These are phyloP conservation scores for Priceomyces carsonii DNA, from an alignment of 805 yeast genomes.

Conservation along the genomic window DNA sequence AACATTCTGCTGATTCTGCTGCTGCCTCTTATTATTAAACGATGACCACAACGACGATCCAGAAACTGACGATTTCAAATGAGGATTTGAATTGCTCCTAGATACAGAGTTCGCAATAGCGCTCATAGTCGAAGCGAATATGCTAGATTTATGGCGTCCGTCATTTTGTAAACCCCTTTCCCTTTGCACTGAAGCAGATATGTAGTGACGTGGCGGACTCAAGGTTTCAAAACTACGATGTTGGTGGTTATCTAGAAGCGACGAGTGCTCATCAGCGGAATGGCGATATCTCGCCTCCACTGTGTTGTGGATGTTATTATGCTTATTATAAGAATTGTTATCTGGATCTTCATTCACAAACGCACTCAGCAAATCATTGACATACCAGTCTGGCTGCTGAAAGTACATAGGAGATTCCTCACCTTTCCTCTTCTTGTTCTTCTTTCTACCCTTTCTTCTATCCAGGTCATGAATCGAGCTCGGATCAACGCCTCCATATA, in stretches of 20 bases:
- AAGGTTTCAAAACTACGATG: slow-evolving; percentile 4
- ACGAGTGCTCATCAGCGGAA: too few relatives aligned
- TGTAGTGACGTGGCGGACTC: slow-evolving; percentile 11
- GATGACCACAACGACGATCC: slow-evolving; percentile 1
- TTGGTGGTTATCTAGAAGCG: too few relatives aligned
- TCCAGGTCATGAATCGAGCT: too few relatives aligned
- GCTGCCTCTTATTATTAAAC: background rate
- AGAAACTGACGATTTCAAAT: slow-evolving; percentile 7
- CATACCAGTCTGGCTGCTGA: slow-evolving; percentile 43
- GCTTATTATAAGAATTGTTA: background rate
- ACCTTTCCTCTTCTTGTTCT: too few relatives aligned
- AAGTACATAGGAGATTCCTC: slow-evolving; percentile 20
- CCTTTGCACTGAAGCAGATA: slow-evolving; percentile 3
- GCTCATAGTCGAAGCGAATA: slow-evolving; percentile 17
- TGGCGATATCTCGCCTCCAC: too few relatives aligned
- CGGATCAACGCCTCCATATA: too few relatives aligned
- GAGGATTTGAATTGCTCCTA: slow-evolving; percentile 8
- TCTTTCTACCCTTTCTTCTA: too few relatives aligned
- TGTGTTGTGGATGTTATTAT: too few relatives aligned
- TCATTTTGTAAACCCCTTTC: too few relatives aligned
- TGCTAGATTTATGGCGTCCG: background rate
- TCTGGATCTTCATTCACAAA: background rate
- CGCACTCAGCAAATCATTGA: slow-evolving; percentile 14
- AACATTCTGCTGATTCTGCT: slow-evolving; percentile 9
- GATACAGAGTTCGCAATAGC: slow-evolving; percentile 19